Base-by-base conservation (phyloP, 1,284 basidiomycete genomes). In the Austroboletus olivaceoglutinosus region DNA sequence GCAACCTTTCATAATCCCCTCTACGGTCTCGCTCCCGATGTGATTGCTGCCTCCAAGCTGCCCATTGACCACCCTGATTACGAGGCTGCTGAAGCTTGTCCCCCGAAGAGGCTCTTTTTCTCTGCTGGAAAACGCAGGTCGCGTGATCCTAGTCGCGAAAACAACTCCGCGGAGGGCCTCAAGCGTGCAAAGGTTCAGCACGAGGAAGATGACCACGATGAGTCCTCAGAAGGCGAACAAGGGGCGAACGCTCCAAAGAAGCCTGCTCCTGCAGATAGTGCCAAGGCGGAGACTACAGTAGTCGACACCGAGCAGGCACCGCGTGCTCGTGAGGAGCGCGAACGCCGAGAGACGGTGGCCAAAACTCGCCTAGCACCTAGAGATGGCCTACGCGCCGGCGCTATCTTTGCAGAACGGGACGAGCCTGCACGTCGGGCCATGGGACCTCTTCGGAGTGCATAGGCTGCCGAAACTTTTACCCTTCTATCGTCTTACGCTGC, bases 1-100 rank as follows among this genome's bases (percentile, higher is more conserved):
- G 65, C 67, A 11, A 68, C 65, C 5, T 69, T 70, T 49, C 59
- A 63, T 5, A 70, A 70, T 7, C 65, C 65, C 1, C 54, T 68
- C 11, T 58, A 63, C 13, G 61, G 48, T 23, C 63, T 68, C 13
- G 41, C 67, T 4, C 47, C 61, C 3, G 59, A 62, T 23, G 53
- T 63, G 3, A 16, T 65, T 9, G 67, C 65, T 2, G 67, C 68
- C 2, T 63, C 68, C 7, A 60, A 53, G 31, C 40, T 67, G 18
- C 65, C 65, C 3, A 48, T 70, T 2, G 50, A 65, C 9, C 68
- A 67, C 43, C 65, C 65, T n/a, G 67, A 69, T 23, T 67, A 55
- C 23, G 65, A 67, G 45, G 57, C 54, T 4, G 39, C 42, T 1
- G 67, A 70, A 41, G 53, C 67, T 16, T 67, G 68, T 27, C 61